A percentile compares a stretch with the other conserved stretches of the same genome.
These are phyloP conservation scores for Symbiodinium natans DNA, from an alignment of 73 alveolate species.

Conservation along the genomic window DNA sequence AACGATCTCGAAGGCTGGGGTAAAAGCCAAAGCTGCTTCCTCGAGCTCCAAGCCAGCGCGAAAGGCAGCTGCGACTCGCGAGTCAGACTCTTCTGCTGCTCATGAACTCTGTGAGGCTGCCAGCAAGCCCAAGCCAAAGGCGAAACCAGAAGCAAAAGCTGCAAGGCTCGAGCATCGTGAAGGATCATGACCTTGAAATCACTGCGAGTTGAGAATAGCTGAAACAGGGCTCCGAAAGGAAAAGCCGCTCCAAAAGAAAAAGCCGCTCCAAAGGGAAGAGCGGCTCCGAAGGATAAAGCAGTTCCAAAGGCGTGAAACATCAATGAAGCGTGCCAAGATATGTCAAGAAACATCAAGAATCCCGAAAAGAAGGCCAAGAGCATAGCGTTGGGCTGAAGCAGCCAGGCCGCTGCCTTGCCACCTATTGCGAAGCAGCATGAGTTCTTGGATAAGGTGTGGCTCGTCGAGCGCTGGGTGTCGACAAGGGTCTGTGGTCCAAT, in stretches of 20 bases:
- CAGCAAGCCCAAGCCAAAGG: not conserved
- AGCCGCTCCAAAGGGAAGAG: conserved; percentile 14
- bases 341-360: not conserved
- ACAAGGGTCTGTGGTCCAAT: not conserved
- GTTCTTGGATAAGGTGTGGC: conserved; percentile 62
- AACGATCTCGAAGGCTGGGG: conserved; percentile 30
- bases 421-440: conserved; percentile 77
- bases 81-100: not conserved
- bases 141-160: conserved; percentile 32
- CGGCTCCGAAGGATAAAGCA: not conserved
- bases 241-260: not conserved
- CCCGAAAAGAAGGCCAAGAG: not conserved
- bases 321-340: too few relatives aligned
- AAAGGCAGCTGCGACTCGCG: not conserved
- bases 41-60: conserved; percentile 44
- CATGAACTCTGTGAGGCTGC: not conserved
- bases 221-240: not conserved
- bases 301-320: not conserved
- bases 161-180: not conserved
- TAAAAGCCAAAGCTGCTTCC: conserved; percentile 22
- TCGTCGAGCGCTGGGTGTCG: not conserved
- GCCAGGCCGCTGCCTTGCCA: conserved; percentile 44
- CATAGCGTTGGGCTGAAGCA: not conserved
- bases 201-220: not conserved
- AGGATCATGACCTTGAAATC: not conserved